A percentile compares a stretch with the other conserved stretches of the same genome.
These are phyloP conservation scores for Hypoxylon sp. DNA, from an alignment of 2,329 filamentous ascomycete genomes.

Conservation along the genomic window DNA sequence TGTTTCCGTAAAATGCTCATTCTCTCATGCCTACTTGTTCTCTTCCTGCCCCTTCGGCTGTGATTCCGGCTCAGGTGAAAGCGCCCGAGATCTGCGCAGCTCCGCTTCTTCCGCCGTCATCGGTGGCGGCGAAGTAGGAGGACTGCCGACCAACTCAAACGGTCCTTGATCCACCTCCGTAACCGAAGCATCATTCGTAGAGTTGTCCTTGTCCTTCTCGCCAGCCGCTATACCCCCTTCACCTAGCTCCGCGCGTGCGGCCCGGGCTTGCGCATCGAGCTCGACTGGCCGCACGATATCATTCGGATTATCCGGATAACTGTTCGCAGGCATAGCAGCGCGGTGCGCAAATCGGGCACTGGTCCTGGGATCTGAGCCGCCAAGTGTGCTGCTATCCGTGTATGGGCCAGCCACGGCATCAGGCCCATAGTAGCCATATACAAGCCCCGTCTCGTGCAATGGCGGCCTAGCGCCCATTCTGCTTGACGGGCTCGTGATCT, in stretches of 20 bases:
- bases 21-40: conserved; percentile 12
- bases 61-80: conserved; percentile 19
- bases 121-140: conserved; percentile 44
- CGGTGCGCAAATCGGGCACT: conserved; percentile 54
- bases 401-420: conserved; percentile 63
- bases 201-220: not conserved
- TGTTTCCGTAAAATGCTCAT: conserved; percentile 19
- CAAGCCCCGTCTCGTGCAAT: conserved; percentile 50
- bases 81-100: conserved; percentile 9
- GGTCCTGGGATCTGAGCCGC: conserved; percentile 49
- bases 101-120: conserved; percentile 39
- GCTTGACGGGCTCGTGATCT: conserved; percentile 50
- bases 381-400: conserved; percentile 51
- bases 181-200: conserved; percentile 11
- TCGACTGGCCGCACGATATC: conserved; percentile 59
- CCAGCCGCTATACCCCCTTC: not conserved
- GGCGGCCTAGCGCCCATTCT: conserved; percentile 48
- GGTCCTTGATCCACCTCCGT: conserved; percentile 36
- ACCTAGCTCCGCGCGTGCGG: conserved; percentile 10
- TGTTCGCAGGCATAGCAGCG: conserved; percentile 46
- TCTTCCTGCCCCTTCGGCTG: conserved; percentile 17
- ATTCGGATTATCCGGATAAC: conserved; percentile 36
- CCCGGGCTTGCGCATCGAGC: conserved; percentile 60
- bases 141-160: conserved; percentile 64
- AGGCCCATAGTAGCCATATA: conserved; percentile 63